Evolutionary conservation across 768 basidiomycete genomes (phyloP).

Genomic region (Rhodosporidiobolus odoratus): DNA sequence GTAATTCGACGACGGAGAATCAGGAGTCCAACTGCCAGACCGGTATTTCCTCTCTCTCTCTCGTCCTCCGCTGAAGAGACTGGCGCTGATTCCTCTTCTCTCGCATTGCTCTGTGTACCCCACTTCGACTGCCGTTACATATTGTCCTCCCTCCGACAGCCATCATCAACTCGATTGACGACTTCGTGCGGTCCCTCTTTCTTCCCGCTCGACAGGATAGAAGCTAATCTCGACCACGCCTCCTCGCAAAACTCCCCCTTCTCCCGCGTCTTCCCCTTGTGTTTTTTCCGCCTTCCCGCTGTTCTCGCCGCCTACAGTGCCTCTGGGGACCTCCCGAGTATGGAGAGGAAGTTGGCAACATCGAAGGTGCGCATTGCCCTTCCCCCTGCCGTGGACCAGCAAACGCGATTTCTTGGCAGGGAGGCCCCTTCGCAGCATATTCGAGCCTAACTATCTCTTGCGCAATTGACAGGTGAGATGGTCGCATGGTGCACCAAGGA

Average conservation of each 20-base stretch:
- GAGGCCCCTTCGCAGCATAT: background rate
- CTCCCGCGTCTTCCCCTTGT: background rate
- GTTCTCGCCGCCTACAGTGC: background rate
- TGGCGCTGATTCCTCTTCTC: background rate
- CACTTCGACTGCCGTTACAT: background rate
- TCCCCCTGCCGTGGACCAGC: background rate
- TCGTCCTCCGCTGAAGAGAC: background rate
- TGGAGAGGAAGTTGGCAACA: constrained; percentile 33
- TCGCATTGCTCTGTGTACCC: background rate
- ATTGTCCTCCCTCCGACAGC: constrained; percentile 40
- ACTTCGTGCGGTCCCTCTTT: constrained; percentile 23
- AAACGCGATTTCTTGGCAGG: background rate
- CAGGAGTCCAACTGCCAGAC: constrained; percentile 43
- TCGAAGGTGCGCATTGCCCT: constrained; percentile 32
- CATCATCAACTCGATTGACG: constrained; percentile 41
- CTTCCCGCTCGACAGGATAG: background rate
- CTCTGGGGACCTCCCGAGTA: constrained; percentile 32
- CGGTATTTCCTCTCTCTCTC: background rate
- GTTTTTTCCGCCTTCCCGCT: background rate
- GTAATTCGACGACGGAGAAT: constrained; percentile 38
- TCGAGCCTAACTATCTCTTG: background rate
- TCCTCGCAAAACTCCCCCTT: too few relatives aligned
- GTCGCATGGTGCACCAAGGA: constrained; percentile 46
- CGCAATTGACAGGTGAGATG: constrained; percentile 26
- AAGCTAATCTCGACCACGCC: background rate